A percentile compares a stretch with the other conserved stretches of the same genome.
phyloP scores from a whole-genome alignment of 129 eudicot genomes.

The Heracleum sosnowskyi region DNA sequence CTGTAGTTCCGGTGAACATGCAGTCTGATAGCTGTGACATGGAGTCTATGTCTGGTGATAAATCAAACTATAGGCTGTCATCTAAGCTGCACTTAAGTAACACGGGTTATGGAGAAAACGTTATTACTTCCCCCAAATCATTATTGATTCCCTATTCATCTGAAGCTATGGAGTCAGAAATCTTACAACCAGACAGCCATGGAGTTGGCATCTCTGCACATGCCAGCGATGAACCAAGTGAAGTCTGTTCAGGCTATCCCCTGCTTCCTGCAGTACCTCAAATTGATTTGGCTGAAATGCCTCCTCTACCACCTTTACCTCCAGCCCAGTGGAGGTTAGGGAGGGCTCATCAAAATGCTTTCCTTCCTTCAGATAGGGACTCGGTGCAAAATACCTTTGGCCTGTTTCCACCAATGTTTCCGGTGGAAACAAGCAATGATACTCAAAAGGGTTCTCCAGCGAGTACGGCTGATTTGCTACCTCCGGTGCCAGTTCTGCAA shows the following conservation, averaged over 20 bases:
- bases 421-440: constrained; percentile 16
- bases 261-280: constrained; percentile 34
- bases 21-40: constrained; percentile 9
- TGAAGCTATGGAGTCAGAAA: constrained; percentile 19
- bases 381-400: constrained; percentile 12
- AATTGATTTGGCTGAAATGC: constrained; percentile 53
- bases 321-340: constrained; percentile 90
- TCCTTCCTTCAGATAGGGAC: constrained; percentile 26
- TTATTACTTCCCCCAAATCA: constrained; percentile 13
- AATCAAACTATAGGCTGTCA: constrained; percentile 13
- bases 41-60: constrained; percentile 9
- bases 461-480: neutral
- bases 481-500: constrained; percentile 13
- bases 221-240: constrained; percentile 22
- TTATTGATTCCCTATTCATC: neutral
- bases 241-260: constrained; percentile 26
- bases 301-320: constrained; percentile 95
- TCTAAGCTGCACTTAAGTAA: constrained; percentile 13
- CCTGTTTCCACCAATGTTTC: constrained; percentile 26
- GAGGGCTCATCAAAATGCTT: constrained; percentile 31
- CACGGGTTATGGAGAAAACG: constrained; percentile 7
- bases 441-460: constrained; percentile 2
- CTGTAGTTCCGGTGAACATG: constrained; percentile 3
- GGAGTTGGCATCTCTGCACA: constrained; percentile 17
- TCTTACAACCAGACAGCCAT: constrained; percentile 18